Conservation (phyloP, 306 rosid genomes). For the Luffa acutangula region DNA sequence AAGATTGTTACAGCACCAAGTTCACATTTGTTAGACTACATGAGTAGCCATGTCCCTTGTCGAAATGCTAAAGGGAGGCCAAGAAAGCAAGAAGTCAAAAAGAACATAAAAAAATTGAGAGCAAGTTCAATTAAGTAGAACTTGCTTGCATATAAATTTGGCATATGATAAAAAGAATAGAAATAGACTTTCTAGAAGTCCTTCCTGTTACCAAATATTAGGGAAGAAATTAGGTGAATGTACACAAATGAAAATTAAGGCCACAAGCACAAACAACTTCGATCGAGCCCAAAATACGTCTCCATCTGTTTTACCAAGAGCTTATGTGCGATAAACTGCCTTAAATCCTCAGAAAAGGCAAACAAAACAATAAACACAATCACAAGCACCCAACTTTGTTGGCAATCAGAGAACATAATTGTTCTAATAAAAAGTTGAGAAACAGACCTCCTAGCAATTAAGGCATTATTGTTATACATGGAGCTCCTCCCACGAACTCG, state of each 20-base stretch:
- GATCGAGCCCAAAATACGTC: background rate
- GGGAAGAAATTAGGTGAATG: background rate
- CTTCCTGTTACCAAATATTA: background rate
- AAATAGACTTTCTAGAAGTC: background rate
- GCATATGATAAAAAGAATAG: background rate
- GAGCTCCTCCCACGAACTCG: constrained; percentile 63
- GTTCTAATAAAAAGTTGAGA: background rate
- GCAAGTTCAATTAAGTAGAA: background rate
- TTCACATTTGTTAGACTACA: background rate
- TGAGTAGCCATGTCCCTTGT: background rate
- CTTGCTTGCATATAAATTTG: background rate
- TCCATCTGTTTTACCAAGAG: background rate
- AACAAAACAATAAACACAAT: background rate
- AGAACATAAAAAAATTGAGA: background rate
- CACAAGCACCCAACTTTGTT: background rate
- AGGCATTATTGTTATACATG: constrained; percentile 71
- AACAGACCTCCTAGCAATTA: constrained; percentile 52
- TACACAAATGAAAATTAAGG: background rate
- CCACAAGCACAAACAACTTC: background rate
- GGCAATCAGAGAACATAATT: background rate
- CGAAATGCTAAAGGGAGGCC: background rate
- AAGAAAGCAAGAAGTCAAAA: background rate
- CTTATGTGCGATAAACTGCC: background rate
- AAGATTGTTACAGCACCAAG: background rate
- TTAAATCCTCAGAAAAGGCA: background rate